phyloP scores from a whole-genome alignment of 2,329 filamentous ascomycete genomes.

The Epichloe gansuensis region DNA sequence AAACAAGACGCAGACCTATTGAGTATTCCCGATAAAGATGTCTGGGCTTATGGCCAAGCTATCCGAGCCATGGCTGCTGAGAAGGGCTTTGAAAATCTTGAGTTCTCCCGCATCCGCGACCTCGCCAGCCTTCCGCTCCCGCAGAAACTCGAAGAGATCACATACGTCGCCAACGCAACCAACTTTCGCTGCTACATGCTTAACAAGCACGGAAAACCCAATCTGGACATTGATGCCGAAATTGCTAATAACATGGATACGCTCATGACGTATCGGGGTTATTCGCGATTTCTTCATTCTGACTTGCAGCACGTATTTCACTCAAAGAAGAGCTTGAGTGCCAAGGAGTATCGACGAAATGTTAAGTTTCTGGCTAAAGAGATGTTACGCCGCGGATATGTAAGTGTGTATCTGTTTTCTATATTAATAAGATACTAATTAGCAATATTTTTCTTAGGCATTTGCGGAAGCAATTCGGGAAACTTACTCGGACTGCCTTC shows the following conservation, averaged over 20 bases:
- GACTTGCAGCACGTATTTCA: slow-evolving; percentile 19
- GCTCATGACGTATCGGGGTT: slow-evolving; percentile 18
- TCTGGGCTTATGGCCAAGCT: slow-evolving; percentile 35
- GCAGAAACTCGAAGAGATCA: slow-evolving; percentile 28
- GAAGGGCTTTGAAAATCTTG: neutral
- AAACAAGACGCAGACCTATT: slow-evolving; percentile 26
- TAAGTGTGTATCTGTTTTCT: slow-evolving; percentile 5
- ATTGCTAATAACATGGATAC: slow-evolving; percentile 17
- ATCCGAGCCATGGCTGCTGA: slow-evolving; percentile 22
- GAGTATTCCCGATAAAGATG: slow-evolving; percentile 31
- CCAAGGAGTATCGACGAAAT: slow-evolving; percentile 14
- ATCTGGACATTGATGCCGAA: slow-evolving; percentile 16
- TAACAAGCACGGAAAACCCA: slow-evolving; percentile 12
- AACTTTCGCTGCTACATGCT: slow-evolving; percentile 18
- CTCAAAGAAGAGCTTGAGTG: slow-evolving; percentile 8
- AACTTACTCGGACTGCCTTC: slow-evolving; percentile 14
- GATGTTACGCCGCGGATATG: slow-evolving; percentile 19
- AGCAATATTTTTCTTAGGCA: slow-evolving; percentile 9
- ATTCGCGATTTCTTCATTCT: slow-evolving; percentile 16
- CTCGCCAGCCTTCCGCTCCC: slow-evolving; percentile 27
- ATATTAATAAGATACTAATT: neutral
- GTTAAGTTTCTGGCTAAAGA: slow-evolving; percentile 18
- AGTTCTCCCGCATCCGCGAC: neutral
- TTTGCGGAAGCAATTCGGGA: slow-evolving; percentile 17
- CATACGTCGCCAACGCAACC: slow-evolving; percentile 19